These are phyloP conservation scores for Vitis hybrid DNA, from an alignment of 177 flowering plant genomes.

Conservation along the genomic window DNA sequence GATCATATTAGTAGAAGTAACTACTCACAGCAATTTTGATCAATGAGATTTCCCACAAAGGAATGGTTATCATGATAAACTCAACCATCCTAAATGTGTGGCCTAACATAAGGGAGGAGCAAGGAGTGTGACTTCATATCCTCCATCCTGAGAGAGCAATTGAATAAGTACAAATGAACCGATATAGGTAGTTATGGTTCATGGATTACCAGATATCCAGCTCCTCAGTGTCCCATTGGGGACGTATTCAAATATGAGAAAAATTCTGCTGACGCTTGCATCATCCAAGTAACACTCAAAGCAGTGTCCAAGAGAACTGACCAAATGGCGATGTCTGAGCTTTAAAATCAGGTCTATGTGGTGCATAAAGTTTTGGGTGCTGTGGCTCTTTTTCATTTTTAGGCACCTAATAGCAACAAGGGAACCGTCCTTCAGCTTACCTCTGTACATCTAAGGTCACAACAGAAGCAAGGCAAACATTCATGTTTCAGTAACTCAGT, in stretches of 20 bases:
- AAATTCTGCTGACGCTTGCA: slow-evolving; percentile 85
- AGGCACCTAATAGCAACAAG: slow-evolving; percentile 81
- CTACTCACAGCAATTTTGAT: no score
- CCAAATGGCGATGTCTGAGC: slow-evolving; percentile 89
- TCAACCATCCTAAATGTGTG: no score
- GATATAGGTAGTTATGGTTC: not conserved
- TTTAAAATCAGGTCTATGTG: slow-evolving; percentile 81
- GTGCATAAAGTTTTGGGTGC: slow-evolving; percentile 61
- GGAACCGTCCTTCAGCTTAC: slow-evolving; percentile 75
- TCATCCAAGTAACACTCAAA: slow-evolving; percentile 91
- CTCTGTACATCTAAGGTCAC: slow-evolving; percentile 77
- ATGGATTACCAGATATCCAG: slow-evolving; percentile 70
- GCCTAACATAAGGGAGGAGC: not conserved
- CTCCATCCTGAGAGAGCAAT: no score
- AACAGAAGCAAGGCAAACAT: slow-evolving; percentile 1
- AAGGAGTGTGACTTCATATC: not conserved
- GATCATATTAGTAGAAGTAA: no score
- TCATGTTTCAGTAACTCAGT: not conserved
- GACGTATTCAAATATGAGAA: slow-evolving; percentile 85
- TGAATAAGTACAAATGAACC: not conserved
- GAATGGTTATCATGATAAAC: no score
- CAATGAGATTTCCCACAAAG: no score
- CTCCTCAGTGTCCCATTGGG: slow-evolving; percentile 77
- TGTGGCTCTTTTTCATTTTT: slow-evolving; percentile 66
- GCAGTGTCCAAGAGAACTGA: slow-evolving; percentile 93